A percentile compares a stretch with the other conserved stretches of the same genome.
These are phyloP conservation scores for Candida quercuum DNA, from an alignment of 805 yeast genomes.

Conservation along the genomic window DNA sequence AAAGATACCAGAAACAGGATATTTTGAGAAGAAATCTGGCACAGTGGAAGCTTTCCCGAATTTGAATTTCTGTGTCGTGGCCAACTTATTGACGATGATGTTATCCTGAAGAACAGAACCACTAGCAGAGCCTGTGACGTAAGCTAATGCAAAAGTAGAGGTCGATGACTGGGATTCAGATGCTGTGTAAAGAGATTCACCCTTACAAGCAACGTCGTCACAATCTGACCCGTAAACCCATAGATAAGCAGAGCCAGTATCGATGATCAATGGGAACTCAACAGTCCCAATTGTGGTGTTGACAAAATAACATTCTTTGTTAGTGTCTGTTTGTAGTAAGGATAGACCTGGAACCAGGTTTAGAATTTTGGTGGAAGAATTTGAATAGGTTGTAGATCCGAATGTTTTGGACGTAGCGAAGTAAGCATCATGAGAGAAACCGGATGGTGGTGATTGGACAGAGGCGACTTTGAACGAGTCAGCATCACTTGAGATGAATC, in stretches of 20 bases:
- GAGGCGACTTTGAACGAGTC: background rate
- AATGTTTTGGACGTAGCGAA: too few relatives aligned
- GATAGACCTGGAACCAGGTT: conserved; percentile 26
- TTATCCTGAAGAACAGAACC: conserved; percentile 40
- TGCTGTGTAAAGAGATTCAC: conserved; percentile 26
- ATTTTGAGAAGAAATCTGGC: conserved; percentile 47
- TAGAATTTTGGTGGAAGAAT: conserved; percentile 14
- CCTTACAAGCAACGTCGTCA: conserved; percentile 36
- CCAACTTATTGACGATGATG: conserved; percentile 26
- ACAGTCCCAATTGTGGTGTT: conserved; percentile 34
- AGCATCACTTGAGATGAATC: background rate
- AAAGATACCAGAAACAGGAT: conserved; percentile 53
- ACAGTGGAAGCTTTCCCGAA: conserved; percentile 51
- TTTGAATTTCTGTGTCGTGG: conserved; percentile 33
- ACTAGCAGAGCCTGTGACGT: conserved; percentile 47
- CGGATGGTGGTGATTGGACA: background rate
- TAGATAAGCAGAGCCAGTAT: conserved; percentile 60
- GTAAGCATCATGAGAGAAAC: too few relatives aligned
- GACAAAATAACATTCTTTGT: conserved; percentile 32
- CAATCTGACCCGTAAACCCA: conserved; percentile 59
- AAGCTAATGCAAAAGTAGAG: conserved; percentile 41
- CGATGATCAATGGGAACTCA: conserved; percentile 49
- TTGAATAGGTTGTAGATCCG: conserved; percentile 10
- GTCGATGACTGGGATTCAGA: conserved; percentile 16
- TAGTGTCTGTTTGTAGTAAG: conserved; percentile 20